Evolutionary conservation across 345 rosid species (phyloP), one percentile per base, ranked within the genome.

Genomic region (Ailanthus altissimus): DNA sequence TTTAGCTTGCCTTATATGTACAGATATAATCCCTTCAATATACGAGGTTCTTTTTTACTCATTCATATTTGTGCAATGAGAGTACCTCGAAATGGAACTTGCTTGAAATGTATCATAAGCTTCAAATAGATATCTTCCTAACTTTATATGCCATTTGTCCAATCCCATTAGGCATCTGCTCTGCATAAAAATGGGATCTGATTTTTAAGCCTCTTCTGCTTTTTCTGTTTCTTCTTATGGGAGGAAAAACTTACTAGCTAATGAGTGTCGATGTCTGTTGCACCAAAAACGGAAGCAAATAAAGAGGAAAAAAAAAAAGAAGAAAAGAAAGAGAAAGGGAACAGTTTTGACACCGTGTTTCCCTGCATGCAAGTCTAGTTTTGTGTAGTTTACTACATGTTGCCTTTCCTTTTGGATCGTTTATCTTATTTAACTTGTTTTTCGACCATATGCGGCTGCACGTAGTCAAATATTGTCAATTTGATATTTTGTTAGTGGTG

Each of bases 21-120:
- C 84, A 87, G 90, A 81, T 85, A 81, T 83, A 85, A 82, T 70
- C 79, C 77, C 75, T 73, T 83, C 74, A 77, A 81, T 81, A 83
- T 70, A 76, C 70, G 81, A 76, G 81, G 82, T 60, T 65, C 78
- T 76, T 68, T 64, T 74, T 43, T 73, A 62, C 23, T 68, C 51
- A 26, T 69, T 5, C 54, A 69, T 72, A 53, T 45, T 59, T 73
- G 5, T 23, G 58, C 79, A 51, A 32, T 83, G 78, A 69, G 73
- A 50, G 68, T 23, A 16, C 79, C 64, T 45, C 46, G 25, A 60
- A 50, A 21, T 51, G 50, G 62, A 50, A 47, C 58, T 12, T 53
- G 46, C 57, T 32, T 64, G 63, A 50, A 42, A 76, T 82, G 82
- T 83, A 70, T 78, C 43, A 62, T 75, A 75, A 81, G 79, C 60